A percentile compares a stretch with the other conserved stretches of the same genome.
These are phyloP conservation scores for Eucalyptus caleyi DNA, from an alignment of 345 rosid species.

Conservation along the genomic window DNA sequence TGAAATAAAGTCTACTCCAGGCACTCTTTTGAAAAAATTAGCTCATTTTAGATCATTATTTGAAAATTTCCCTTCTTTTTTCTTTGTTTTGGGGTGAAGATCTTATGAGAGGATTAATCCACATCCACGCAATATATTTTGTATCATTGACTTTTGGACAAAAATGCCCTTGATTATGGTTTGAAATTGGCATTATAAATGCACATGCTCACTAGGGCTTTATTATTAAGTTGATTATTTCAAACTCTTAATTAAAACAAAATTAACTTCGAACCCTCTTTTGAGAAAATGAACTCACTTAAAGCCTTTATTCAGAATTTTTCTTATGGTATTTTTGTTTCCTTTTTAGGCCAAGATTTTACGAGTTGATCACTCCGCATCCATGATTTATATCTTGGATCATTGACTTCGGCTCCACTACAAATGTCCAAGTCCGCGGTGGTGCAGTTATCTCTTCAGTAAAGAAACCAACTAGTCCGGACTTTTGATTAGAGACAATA, in stretches of 20 bases:
- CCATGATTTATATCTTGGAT: not conserved
- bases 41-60: rapidly evolving
- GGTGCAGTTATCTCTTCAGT: not conserved
- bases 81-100: too few species aligned
- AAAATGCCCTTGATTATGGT: not conserved
- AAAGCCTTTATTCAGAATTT: not conserved
- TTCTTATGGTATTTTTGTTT: too few species aligned
- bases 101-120: rapidly evolving
- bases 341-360: not conserved
- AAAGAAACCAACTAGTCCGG: not conserved
- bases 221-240: not conserved
- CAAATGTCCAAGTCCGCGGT: not conserved
- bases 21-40: rapidly evolving
- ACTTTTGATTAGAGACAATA: not conserved
- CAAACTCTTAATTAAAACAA: rapidly evolving
- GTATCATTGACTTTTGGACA: not conserved
- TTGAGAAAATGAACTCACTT: not conserved
- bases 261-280: rapidly evolving
- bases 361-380: rapidly evolving
- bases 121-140: rapidly evolving
- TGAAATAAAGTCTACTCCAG: not conserved
- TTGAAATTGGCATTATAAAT: not conserved
- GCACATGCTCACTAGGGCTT: not conserved
- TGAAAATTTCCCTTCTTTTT: not conserved
- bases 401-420: not conserved